Evolutionary conservation across 2,329 filamentous ascomycete genomes (phyloP).

Genomic region (Colletotrichum eleusines): DNA sequence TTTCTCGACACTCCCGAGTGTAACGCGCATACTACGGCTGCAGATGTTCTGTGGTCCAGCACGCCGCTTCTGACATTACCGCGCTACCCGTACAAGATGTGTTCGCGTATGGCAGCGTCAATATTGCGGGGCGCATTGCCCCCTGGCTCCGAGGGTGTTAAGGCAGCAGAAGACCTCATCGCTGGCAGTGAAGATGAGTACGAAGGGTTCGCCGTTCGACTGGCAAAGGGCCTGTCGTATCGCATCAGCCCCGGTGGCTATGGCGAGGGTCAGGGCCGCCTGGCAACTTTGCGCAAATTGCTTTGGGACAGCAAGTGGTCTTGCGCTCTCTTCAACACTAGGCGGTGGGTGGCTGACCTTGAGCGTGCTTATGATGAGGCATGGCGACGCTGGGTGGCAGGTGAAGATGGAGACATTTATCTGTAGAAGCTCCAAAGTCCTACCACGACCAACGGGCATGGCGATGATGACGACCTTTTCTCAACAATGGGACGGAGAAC

Average conservation of each 20-base stretch:
- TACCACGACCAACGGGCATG: not conserved
- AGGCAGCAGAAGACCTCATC: slow-evolving; percentile 81
- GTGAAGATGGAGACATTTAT: slow-evolving; percentile 93
- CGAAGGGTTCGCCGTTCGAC: slow-evolving; percentile 78
- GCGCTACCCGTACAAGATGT: slow-evolving; percentile 98
- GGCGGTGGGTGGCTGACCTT: slow-evolving; percentile 89
- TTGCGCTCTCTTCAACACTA: slow-evolving; percentile 91
- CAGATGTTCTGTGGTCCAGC: slow-evolving; percentile 95
- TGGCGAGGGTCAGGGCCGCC: slow-evolving; percentile 72
- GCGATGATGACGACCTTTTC: not conserved
- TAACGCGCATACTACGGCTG: slow-evolving; percentile 97
- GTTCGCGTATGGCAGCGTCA: slow-evolving; percentile 95
- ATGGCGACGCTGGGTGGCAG: slow-evolving; percentile 88
- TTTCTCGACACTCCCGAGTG: slow-evolving; percentile 98
- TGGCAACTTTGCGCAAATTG: slow-evolving; percentile 83
- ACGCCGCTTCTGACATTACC: slow-evolving; percentile 92
- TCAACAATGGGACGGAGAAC: slow-evolving; percentile 1
- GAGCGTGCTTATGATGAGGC: slow-evolving; percentile 90
- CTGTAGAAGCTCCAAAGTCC: slow-evolving; percentile 58
- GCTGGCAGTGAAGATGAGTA: slow-evolving; percentile 84
- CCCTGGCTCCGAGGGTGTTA: slow-evolving; percentile 72
- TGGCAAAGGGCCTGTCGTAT: slow-evolving; percentile 76
- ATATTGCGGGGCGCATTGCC: slow-evolving; percentile 93
- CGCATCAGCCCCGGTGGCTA: slow-evolving; percentile 56
- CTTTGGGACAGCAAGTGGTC: slow-evolving; percentile 87